These are phyloP conservation scores for Lachnellula hyalina DNA, from an alignment of 2,329 filamentous ascomycete species.

Conservation along the genomic window DNA sequence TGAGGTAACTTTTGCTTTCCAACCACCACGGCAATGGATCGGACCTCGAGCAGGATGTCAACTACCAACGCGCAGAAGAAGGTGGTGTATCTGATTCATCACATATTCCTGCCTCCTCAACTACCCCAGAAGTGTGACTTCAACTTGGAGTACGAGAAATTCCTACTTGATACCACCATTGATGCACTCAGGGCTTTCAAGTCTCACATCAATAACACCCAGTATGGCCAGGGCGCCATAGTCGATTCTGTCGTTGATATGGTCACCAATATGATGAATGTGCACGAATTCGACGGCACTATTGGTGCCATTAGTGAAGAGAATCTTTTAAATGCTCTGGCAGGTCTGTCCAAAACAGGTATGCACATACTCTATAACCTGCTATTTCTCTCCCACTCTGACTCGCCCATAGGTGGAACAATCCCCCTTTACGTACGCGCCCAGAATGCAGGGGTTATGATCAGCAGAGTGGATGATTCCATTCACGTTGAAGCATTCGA, in stretches of 20 bases:
- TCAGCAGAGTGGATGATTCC: conserved; percentile 26
- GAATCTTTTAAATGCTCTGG: conserved; percentile 6
- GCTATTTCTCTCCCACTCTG: neutral
- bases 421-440: conserved; percentile 34
- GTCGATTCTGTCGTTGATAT: conserved; percentile 2
- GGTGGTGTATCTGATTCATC: conserved; percentile 36
- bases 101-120: conserved; percentile 45
- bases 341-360: neutral
- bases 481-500: conserved; percentile 40
- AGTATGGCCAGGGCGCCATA: no score
- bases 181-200: neutral
- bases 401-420: neutral
- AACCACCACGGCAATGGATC: no score
- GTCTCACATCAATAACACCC: neutral
- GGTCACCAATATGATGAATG: conserved; percentile 1
- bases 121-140: conserved; percentile 37
- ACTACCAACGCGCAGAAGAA: neutral
- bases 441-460: conserved; percentile 44
- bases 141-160: conserved; percentile 5
- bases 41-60: no score
- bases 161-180: neutral
- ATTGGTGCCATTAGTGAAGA: conserved; percentile 7
- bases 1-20: no score
- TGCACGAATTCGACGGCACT: neutral
- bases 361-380: neutral